Base-by-base conservation (phyloP, 768 basidiomycete species). In the Pleurotus platypus region DNA sequence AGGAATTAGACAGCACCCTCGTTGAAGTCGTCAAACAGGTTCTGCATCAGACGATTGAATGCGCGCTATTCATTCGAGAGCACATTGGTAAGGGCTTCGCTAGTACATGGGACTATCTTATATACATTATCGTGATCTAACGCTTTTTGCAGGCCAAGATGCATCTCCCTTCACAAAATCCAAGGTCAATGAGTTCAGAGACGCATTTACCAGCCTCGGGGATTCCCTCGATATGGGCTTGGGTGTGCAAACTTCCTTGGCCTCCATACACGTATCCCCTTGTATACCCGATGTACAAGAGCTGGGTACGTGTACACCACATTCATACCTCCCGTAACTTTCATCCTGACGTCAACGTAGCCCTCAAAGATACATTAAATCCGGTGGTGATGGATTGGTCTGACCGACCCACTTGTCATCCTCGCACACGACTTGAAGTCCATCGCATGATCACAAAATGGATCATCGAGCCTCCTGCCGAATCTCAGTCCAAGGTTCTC, bases 41-140 rank as follows among this genome's bases (percentile, higher is more conserved):
- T 18, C 49, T 69, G 1, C 61, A 64, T 4, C 73, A 73, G 45
- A 74, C 72, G 0, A 63, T 71, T 5, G 73, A 75, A 62, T 74
- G 72, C 26, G 65, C 59, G 16, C 62, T 75, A 55, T 74, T 74
- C 55, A 60, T 74, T 51, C 72, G 63, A 7, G 73, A 74, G 51
- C 73, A 69, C 46, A 64, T 61, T 49, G 70, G 71, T 0, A 59
- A 67, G 49, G 70, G 73, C 6, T 74, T 74, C 39, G 63, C 63
- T 61, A 56, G 73, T 74, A 39, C 7, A 49, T 16, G 2, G 59
- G 15, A 22, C 20, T 45, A 40, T n/a, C 4, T 42, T 13, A 20
- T 4, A 0, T 1, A 30, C 27, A 2, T 30, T 2, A 30, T 30
- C 27, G 1, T 6, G 1, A 30, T 30, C 27, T 30, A 30, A 30